Evolutionary conservation across 805 yeast species (phyloP).

Genomic region (Yarrowia sp.): DNA sequence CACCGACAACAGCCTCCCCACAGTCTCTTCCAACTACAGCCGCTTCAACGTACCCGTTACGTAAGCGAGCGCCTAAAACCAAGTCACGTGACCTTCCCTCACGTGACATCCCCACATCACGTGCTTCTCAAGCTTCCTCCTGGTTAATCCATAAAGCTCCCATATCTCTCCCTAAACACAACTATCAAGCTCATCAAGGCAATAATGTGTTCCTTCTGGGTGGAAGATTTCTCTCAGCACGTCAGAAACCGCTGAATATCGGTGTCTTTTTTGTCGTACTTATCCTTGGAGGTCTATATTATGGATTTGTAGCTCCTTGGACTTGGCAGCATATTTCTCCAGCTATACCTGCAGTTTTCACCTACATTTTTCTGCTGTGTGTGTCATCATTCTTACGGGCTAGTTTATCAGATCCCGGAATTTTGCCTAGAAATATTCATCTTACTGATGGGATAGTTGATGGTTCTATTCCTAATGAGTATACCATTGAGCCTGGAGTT

Average conservation of each 20-base stretch:
- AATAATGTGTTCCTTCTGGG: slow-evolving; percentile 53
- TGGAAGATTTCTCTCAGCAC: slow-evolving; percentile 55
- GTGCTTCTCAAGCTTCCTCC: not conserved
- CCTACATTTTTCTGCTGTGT: slow-evolving; percentile 56
- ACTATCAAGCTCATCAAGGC: slow-evolving; percentile 5
- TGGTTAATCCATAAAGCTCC: not conserved
- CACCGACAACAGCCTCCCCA: not conserved
- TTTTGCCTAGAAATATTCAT: slow-evolving; percentile 64
- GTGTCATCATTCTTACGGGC: slow-evolving; percentile 52
- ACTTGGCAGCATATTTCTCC: slow-evolving; percentile 57
- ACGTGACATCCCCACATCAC: not conserved
- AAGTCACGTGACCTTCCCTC: not conserved
- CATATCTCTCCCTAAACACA: not conserved
- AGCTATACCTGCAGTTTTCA: slow-evolving; percentile 53
- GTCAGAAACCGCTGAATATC: slow-evolving; percentile 44
- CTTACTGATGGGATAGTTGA: slow-evolving; percentile 43
- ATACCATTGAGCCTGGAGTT: slow-evolving; percentile 49
- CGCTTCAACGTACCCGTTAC: not conserved
- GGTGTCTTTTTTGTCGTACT: slow-evolving; percentile 41
- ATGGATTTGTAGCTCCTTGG: slow-evolving; percentile 51
- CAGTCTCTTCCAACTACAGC: not conserved
- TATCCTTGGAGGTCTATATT: slow-evolving; percentile 54
- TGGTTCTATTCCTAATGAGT: slow-evolving; percentile 51
- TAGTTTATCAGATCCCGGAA: slow-evolving; percentile 66
- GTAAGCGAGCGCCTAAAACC: not conserved